Conservation (phyloP, 768 basidiomycete species). For the Naganishia onofrii region DNA sequence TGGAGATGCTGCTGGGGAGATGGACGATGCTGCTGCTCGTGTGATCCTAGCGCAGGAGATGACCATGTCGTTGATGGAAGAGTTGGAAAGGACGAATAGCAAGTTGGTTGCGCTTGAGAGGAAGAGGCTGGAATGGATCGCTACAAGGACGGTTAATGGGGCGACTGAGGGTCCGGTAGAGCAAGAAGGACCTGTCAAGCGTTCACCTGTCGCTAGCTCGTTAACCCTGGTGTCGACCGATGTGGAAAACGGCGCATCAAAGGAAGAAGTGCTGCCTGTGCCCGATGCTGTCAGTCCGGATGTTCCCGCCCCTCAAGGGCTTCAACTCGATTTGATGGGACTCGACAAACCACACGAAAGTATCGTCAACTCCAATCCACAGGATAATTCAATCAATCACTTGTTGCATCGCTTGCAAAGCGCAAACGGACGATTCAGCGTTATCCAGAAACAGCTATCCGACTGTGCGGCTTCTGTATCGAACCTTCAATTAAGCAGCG, state of each 20-base stretch:
- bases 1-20: not conserved
- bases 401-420: conserved; percentile 35
- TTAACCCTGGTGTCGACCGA: not conserved
- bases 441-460: conserved; percentile 42
- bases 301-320: not conserved
- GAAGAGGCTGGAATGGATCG: conserved; percentile 45
- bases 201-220: not conserved
- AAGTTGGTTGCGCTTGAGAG: conserved; percentile 44
- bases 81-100: conserved; percentile 48
- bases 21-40: conserved; percentile 38
- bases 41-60: conserved; percentile 50
- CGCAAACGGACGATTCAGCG: conserved; percentile 36
- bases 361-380: not conserved
- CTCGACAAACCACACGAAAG: not conserved
- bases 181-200: not conserved
- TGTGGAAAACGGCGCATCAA: not conserved
- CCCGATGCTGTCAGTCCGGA: not conserved
- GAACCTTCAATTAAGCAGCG: conserved; percentile 1
- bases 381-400: not conserved
- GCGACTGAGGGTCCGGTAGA: not conserved
- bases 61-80: conserved; percentile 44
- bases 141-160: conserved; percentile 36
- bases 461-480: conserved; percentile 42
- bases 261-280: not conserved
- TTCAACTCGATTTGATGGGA: conserved; percentile 16